Percentiles rank a stretch among this genome's conserved stretches.
These are phyloP conservation scores for Phytophthora ohioensis DNA, from an alignment of 352 stramenopile genomes.

Conservation along the genomic window DNA sequence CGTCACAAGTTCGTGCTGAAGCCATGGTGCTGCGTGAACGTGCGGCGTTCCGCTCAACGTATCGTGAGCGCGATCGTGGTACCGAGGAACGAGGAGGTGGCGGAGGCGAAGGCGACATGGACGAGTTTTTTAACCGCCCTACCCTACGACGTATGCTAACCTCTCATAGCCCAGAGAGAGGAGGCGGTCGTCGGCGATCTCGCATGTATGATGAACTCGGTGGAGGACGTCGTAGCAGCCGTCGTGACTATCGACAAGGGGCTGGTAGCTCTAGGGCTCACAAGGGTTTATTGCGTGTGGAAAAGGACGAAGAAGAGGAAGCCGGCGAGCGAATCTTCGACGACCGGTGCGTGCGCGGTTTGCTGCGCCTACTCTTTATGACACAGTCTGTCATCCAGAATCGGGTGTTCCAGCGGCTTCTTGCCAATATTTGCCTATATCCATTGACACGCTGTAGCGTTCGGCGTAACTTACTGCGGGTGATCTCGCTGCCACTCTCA, in stretches of 20 bases:
- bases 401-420: slow-evolving; percentile 78
- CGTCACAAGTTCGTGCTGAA: slow-evolving; percentile 94
- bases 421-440: slow-evolving; percentile 86
- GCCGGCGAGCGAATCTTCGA: slow-evolving; percentile 70
- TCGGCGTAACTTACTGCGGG: slow-evolving; percentile 65
- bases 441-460: slow-evolving; percentile 72
- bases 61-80: slow-evolving; percentile 52
- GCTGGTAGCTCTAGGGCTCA: slow-evolving; percentile 25
- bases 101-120: slow-evolving; percentile 61
- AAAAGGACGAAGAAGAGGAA: slow-evolving; percentile 77
- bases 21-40: slow-evolving; percentile 96
- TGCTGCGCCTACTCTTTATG: slow-evolving; percentile 86
- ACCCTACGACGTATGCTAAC: slow-evolving; percentile 86
- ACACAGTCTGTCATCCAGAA: slow-evolving; percentile 84
- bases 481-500: slow-evolving; percentile 65
- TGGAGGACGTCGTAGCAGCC: slow-evolving; percentile 51
- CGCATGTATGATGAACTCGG: slow-evolving; percentile 56
- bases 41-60: slow-evolving; percentile 79
- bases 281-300: slow-evolving; percentile 75
- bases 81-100: slow-evolving; percentile 37
- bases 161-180: slow-evolving; percentile 68
- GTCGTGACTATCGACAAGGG: slow-evolving; percentile 42
- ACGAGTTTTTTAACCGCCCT: slow-evolving; percentile 75
- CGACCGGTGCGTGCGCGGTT: slow-evolving; percentile 65
- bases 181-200: slow-evolving; percentile 49